These are phyloP conservation scores for Chytriomyces sp. DNA, from an alignment of 192 early-diverging fungal species.

Conservation along the genomic window DNA sequence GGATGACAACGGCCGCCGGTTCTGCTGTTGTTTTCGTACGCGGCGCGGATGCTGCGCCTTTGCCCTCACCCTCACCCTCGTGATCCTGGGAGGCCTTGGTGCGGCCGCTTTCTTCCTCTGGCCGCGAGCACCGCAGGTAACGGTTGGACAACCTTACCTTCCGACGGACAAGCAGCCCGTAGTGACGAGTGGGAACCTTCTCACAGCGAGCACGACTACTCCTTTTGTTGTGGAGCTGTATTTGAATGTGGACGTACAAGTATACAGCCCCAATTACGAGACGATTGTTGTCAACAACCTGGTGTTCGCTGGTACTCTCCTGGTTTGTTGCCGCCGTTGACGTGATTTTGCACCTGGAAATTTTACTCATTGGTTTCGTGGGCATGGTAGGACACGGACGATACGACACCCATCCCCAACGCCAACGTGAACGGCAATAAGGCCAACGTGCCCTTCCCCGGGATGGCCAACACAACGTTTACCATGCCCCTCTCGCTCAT, in stretches of 20 bases:
- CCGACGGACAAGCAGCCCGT: background rate
- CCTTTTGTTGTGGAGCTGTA: slow-evolving; percentile 8
- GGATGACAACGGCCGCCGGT: background rate
- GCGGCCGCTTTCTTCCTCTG: slow-evolving; percentile 15
- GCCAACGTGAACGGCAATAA: background rate
- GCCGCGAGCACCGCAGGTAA: slow-evolving; percentile 6
- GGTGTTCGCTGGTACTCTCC: background rate
- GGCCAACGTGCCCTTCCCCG: background rate
- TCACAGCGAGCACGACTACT: background rate
- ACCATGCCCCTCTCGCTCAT: background rate
- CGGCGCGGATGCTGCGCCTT: slow-evolving; percentile 5
- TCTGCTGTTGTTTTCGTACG: slow-evolving; percentile 19
- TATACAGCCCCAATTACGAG: background rate
- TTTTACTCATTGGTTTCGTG: no score
- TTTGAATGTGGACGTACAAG: background rate
- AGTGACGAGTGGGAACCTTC: background rate
- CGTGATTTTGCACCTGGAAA: no score
- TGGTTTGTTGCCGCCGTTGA: no score
- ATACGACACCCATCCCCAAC: background rate
- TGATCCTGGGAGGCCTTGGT: slow-evolving; percentile 12
- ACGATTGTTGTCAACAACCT: background rate
- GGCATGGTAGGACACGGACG: background rate
- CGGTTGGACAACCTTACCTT: background rate
- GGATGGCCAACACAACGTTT: background rate
- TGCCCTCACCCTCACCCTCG: background rate